Conservation (phyloP, 2,329 filamentous ascomycete species). For the Calonectria leucothoes region DNA sequence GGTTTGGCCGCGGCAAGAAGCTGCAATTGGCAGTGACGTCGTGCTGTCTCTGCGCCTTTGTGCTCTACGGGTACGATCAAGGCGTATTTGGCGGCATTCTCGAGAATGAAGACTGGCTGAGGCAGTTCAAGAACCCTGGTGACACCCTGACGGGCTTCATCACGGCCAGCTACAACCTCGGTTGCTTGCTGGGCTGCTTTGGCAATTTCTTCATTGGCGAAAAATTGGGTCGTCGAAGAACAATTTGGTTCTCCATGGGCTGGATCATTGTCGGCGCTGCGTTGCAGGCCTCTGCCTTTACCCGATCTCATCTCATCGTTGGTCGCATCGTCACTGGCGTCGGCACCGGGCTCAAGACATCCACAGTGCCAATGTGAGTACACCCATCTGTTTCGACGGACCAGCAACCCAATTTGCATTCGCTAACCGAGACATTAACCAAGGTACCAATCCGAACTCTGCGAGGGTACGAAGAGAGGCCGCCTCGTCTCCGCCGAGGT, state of each 20-base stretch:
- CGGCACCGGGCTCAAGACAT: conserved; percentile 55
- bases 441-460: conserved; percentile 50
- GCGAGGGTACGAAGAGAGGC: conserved; percentile 60
- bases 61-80: conserved; percentile 58
- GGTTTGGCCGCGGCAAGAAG: conserved; percentile 37
- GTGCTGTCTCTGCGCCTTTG: conserved; percentile 36
- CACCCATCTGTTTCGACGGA: fast-evolving
- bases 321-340: conserved; percentile 62
- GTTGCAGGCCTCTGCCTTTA: conserved; percentile 61
- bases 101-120: conserved; percentile 55
- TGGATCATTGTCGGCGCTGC: conserved; percentile 70
- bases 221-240: conserved; percentile 57
- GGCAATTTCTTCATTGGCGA: conserved; percentile 64
- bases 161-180: conserved; percentile 49
- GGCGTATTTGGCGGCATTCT: conserved; percentile 60
- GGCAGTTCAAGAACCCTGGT: conserved; percentile 36
- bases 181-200: conserved; percentile 54
- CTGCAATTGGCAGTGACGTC: conserved; percentile 35
- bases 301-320: conserved; percentile 59
- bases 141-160: conserved; percentile 41
- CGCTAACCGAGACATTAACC: background rate
- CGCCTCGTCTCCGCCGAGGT: conserved; percentile 62
- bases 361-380: conserved; percentile 49
- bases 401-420: background rate
- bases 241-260: conserved; percentile 63